These are phyloP conservation scores for Akebia trifoliata DNA, from an alignment of 164 flowering plant species.

Conservation along the genomic window DNA sequence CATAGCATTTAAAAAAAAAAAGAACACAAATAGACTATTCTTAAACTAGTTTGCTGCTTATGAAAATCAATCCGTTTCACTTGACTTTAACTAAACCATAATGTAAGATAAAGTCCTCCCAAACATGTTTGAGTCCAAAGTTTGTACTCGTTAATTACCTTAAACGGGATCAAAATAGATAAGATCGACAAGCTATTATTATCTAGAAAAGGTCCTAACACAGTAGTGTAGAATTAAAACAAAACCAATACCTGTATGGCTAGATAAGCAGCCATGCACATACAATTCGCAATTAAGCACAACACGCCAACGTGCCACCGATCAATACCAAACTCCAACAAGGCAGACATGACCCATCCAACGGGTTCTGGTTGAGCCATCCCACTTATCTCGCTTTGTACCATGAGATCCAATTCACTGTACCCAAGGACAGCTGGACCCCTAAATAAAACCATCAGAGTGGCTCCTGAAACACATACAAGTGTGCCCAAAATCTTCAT, in stretches of 20 bases:
- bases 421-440: constrained; percentile 76
- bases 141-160: no score
- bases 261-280: constrained; percentile 92
- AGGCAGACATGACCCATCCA: constrained; percentile 63
- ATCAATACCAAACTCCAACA: constrained; percentile 58
- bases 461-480: constrained; percentile 82
- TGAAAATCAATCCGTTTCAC: no score
- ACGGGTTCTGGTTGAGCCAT: constrained; percentile 87
- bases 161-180: no score
- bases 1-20: no score
- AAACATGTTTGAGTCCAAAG: no score
- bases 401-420: constrained; percentile 29
- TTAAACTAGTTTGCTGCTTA: no score
- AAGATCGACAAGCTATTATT: no score
- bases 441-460: constrained; percentile 77
- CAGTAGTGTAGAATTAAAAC: neutral
- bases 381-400: constrained; percentile 61
- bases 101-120: no score
- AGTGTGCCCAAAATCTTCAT: constrained; percentile 82
- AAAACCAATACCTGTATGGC: constrained; percentile 66
- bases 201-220: neutral
- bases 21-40: no score
- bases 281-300: constrained; percentile 87
- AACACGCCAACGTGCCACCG: constrained; percentile 81
- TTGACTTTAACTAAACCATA: no score